A percentile compares a stretch with the other conserved stretches of the same genome.
These are phyloP conservation scores for Grosmannia serpens DNA, from an alignment of 2,329 filamentous ascomycete genomes.

Conservation along the genomic window DNA sequence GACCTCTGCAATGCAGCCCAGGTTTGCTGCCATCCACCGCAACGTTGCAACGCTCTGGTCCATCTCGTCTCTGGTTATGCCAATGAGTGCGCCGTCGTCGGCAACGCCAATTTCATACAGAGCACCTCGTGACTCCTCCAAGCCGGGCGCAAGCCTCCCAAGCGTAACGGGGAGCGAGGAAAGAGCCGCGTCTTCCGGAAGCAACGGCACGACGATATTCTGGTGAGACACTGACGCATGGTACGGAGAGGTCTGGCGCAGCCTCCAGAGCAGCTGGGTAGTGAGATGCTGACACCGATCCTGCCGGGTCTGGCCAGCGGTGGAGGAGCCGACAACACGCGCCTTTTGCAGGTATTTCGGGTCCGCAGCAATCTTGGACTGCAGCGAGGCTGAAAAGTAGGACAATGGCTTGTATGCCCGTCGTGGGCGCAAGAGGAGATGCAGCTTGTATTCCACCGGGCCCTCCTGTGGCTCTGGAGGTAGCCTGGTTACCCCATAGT, in stretches of 20 bases:
- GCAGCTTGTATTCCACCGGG: constrained; percentile 92
- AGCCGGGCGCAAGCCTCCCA: constrained; percentile 56
- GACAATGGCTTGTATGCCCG: constrained; percentile 62
- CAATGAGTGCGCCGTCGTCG: constrained; percentile 85
- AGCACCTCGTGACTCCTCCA: constrained; percentile 88
- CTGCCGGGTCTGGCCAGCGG: constrained; percentile 56
- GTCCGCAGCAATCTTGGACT: constrained; percentile 17
- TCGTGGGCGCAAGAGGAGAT: constrained; percentile 70
- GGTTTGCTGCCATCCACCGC: constrained; percentile 79
- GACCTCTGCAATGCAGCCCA: constrained; percentile 78
- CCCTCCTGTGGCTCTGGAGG: constrained; percentile 89
- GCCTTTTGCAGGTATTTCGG: constrained; percentile 16
- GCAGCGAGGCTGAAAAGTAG: constrained; percentile 20
- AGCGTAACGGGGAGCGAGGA: constrained; percentile 34
- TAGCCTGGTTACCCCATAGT: constrained; percentile 61
- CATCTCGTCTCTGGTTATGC: constrained; percentile 81
- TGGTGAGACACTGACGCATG: constrained; percentile 64
- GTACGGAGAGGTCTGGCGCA: constrained; percentile 90
- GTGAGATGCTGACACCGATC: constrained; percentile 82
- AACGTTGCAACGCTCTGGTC: constrained; percentile 81
- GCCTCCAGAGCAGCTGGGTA: constrained; percentile 85
- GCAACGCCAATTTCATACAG: constrained; percentile 94
- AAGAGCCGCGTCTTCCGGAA: constrained; percentile 47
- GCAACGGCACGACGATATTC: constrained; percentile 59
- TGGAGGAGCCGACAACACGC: constrained; percentile 11